Percentiles rank a stretch among this genome's conserved stretches.
Conservation (phyloP, 768 basidiomycete species). For the Panaeolus cyanescens region DNA sequence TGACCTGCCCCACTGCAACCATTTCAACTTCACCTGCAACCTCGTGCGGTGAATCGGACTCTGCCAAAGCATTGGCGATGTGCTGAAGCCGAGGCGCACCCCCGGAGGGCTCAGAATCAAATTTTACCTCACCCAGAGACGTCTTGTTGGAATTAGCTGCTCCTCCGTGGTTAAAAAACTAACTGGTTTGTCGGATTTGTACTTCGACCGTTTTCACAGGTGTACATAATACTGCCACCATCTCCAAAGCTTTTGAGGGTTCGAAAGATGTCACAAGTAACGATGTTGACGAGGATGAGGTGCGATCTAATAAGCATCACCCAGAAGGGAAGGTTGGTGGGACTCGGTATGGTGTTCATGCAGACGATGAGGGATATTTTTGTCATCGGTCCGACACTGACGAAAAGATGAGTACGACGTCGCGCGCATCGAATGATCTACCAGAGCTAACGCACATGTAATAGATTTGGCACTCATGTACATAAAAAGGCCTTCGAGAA, state of each 20-base stretch:
- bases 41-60: not conserved
- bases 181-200: not conserved
- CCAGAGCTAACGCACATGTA: not conserved
- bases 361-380: not conserved
- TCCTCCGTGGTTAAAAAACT: not conserved
- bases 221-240: constrained; percentile 12
- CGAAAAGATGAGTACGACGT: not conserved
- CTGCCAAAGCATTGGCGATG: constrained; percentile 13
- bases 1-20: not conserved
- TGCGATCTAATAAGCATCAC: not conserved
- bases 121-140: not conserved
- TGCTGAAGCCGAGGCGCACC: not conserved
- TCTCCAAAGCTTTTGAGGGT: not conserved
- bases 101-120: not conserved
- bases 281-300: not conserved
- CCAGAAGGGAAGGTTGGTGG: not conserved
- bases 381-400: not conserved
- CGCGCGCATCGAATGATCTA: not conserved
- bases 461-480: not conserved
- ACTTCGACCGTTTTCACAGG: not conserved
- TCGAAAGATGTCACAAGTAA: not conserved
- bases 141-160: not conserved
- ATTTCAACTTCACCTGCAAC: not conserved
- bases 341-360: not conserved
- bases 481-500: not conserved